phyloP scores from a whole-genome alignment of 2,329 filamentous ascomycete genomes.

The Orbilia oligospora region DNA sequence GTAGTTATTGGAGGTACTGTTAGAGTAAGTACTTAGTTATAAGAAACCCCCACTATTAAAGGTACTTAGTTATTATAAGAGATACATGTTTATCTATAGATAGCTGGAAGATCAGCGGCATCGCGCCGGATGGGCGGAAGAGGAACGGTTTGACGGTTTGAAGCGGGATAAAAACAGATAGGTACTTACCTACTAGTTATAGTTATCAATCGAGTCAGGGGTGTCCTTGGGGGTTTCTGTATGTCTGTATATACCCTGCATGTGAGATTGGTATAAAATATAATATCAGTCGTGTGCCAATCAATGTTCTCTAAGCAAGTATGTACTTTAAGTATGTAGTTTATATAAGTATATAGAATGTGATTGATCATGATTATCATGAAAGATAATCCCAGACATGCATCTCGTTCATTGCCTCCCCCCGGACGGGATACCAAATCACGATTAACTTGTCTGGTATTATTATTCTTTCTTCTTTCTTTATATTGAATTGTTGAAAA shows the following conservation, averaged over 20 bases:
- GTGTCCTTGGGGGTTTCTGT: neutral
- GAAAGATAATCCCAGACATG: no score
- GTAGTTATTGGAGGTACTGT: no score
- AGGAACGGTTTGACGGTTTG: neutral
- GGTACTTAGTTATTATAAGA: neutral
- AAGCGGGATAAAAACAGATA: neutral
- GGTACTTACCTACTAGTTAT: no score
- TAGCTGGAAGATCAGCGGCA: conserved; percentile 14
- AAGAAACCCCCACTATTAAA: no score
- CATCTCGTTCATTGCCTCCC: neutral
- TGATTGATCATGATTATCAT: neutral
- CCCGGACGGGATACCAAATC: conserved; percentile 1
- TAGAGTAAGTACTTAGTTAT: no score
- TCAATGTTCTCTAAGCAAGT: neutral
- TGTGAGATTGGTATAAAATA: neutral
- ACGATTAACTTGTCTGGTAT: neutral
- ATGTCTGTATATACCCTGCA: conserved; percentile 1
- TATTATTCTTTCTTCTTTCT: no score
- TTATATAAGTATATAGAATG: no score
- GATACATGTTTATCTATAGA: neutral
- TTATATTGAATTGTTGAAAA: no score
- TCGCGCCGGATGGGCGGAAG: conserved; percentile 16
- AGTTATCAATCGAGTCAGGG: neutral
- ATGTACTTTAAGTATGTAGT: no score
- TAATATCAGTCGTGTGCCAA: neutral